Evolutionary conservation across 768 basidiomycete species (phyloP).

Genomic region (Mycena haematopus): DNA sequence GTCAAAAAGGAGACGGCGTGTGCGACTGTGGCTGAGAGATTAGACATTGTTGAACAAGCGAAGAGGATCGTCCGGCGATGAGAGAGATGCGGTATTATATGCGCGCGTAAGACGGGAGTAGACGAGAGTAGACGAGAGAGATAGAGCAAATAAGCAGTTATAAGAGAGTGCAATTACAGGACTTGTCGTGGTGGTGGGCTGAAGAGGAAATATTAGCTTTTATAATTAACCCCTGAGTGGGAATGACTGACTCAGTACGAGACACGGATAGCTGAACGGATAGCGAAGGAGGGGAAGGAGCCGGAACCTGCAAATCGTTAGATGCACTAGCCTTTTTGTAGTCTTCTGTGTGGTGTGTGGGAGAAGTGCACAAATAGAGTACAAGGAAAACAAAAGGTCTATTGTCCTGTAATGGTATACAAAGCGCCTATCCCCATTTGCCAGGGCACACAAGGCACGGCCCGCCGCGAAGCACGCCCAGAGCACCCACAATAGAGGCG

Average conservation of each 20-base stretch:
- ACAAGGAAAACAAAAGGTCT: slow-evolving; percentile 2
- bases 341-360: neutral
- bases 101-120: slow-evolving; percentile 38
- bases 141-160: slow-evolving; percentile 19
- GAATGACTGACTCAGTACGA: slow-evolving; percentile 10
- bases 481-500: neutral
- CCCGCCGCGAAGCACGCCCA: too few relatives aligned
- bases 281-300: slow-evolving; percentile 3
- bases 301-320: slow-evolving; percentile 1
- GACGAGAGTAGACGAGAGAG: neutral
- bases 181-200: slow-evolving; percentile 18
- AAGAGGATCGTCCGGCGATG: slow-evolving; percentile 71
- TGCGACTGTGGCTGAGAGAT: slow-evolving; percentile 70
- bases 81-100: slow-evolving; percentile 35
- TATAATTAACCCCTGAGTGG: neutral
- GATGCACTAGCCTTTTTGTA: neutral
- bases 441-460: too few relatives aligned
- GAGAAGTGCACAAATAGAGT: neutral
- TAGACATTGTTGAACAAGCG: slow-evolving; percentile 44
- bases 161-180: slow-evolving; percentile 7
- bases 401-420: neutral
- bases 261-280: slow-evolving; percentile 22
- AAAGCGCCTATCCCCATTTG: neutral
- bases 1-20: slow-evolving; percentile 80
- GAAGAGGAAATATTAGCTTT: slow-evolving; percentile 1